phyloP scores from a whole-genome alignment of 1,284 basidiomycete species.

The Trichosporon sp. region DNA sequence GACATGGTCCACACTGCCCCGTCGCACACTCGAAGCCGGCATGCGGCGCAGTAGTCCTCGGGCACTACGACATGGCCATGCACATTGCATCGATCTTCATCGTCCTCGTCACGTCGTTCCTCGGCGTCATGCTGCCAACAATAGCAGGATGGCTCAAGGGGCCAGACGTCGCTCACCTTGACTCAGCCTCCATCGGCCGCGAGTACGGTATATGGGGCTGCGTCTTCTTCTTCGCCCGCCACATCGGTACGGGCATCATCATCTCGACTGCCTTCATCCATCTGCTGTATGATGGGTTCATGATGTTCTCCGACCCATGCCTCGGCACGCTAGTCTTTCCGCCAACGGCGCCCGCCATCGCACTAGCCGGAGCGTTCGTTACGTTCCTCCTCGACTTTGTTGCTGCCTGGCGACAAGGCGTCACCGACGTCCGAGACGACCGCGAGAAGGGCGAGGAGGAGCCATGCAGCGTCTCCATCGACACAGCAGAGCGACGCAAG shows the following conservation, averaged over 20 bases:
- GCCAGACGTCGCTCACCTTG: slow-evolving; percentile 12
- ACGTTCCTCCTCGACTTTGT: slow-evolving; percentile 45
- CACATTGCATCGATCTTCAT: slow-evolving; percentile 50
- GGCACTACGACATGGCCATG: slow-evolving; percentile 44
- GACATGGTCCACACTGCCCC: slow-evolving; percentile 45
- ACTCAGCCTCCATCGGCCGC: slow-evolving; percentile 21
- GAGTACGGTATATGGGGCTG: slow-evolving; percentile 26
- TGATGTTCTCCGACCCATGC: slow-evolving; percentile 48
- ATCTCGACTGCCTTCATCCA: slow-evolving; percentile 50
- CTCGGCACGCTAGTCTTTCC: slow-evolving; percentile 48
- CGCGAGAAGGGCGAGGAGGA: background rate
- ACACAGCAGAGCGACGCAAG: background rate
- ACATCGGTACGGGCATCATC: slow-evolving; percentile 49
- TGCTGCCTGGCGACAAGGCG: slow-evolving; percentile 12
- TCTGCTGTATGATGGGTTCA: slow-evolving; percentile 48
- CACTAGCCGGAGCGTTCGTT: slow-evolving; percentile 37
- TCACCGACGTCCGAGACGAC: background rate
- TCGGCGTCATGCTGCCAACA: slow-evolving; percentile 43
- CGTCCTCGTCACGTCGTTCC: slow-evolving; percentile 42
- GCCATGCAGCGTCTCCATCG: background rate
- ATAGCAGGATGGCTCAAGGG: slow-evolving; percentile 24
- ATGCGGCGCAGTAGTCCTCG: slow-evolving; percentile 32
- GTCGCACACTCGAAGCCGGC: slow-evolving; percentile 25
- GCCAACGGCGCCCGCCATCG: slow-evolving; percentile 47
- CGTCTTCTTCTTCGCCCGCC: slow-evolving; percentile 44